A percentile compares a stretch with the other conserved stretches of the same genome.
Conservation (phyloP, 805 yeast genomes). For the Cyberlindnera suaveolens region DNA sequence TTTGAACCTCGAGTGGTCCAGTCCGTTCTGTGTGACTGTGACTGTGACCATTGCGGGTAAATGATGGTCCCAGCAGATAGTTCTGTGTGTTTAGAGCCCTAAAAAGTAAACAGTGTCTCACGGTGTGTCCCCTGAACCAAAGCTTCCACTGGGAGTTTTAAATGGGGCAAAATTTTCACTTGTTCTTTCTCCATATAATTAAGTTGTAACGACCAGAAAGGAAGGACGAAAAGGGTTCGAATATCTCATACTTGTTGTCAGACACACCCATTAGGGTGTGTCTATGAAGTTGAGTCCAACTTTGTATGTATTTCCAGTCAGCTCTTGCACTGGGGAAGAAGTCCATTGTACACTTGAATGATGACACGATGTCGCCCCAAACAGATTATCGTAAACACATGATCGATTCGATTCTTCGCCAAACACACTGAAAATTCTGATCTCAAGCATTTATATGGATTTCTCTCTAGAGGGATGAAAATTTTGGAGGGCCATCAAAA, state of each 20-base stretch:
- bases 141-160: background rate
- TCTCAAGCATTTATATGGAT: background rate
- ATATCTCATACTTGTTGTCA: no score
- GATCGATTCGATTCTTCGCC: constrained; percentile 26
- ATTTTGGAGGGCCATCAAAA: background rate
- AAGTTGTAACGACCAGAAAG: no score
- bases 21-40: background rate
- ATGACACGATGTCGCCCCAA: constrained; percentile 28
- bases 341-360: constrained; percentile 2
- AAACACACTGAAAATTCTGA: constrained; percentile 29
- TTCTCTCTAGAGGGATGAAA: background rate
- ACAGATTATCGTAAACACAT: constrained; percentile 20
- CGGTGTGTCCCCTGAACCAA: no score
- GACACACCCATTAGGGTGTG: no score
- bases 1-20: constrained; percentile 32
- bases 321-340: background rate
- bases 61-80: no score
- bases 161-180: constrained; percentile 4
- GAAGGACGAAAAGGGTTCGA: no score
- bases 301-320: constrained; percentile 6
- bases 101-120: no score
- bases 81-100: no score
- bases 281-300: constrained; percentile 14
- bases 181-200: background rate
- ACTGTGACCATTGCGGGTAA: constrained; percentile 3